Percentiles rank a stretch among this genome's conserved stretches.
Evolutionary conservation across 495 filamentous ascomycete genomes (phyloP).

Genomic region (Neurospora africana): DNA sequence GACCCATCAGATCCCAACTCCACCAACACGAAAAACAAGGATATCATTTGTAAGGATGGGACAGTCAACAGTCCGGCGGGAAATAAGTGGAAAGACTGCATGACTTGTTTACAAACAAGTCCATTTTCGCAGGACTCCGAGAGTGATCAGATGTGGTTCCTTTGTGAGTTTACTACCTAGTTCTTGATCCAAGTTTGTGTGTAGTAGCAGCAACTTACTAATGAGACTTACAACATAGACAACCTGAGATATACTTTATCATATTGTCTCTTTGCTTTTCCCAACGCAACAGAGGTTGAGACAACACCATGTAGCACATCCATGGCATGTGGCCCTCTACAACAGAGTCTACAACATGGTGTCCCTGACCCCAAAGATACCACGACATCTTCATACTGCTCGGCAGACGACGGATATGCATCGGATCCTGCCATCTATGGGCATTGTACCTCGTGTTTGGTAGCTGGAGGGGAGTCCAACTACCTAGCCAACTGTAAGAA

Average conservation of each 20-base stretch:
- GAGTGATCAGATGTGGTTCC: slow-evolving; percentile 42
- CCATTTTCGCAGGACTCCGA: slow-evolving; percentile 30
- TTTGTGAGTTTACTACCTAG: slow-evolving; percentile 29
- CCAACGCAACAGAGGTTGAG: slow-evolving; percentile 29
- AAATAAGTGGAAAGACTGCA: slow-evolving; percentile 37
- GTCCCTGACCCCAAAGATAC: slow-evolving; percentile 20
- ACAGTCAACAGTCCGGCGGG: slow-evolving; percentile 21
- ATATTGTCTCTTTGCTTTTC: slow-evolving; percentile 36
- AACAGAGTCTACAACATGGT: slow-evolving; percentile 20
- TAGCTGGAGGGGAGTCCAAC: slow-evolving; percentile 22
- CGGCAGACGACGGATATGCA: slow-evolving; percentile 16
- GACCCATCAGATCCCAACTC: slow-evolving; percentile 35
- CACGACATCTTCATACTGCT: slow-evolving; percentile 31
- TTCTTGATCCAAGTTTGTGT: neutral
- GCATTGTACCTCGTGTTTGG: slow-evolving; percentile 30
- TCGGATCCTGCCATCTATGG: slow-evolving; percentile 16
- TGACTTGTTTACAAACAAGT: slow-evolving; percentile 42
- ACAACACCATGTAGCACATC: slow-evolving; percentile 32
- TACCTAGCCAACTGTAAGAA: slow-evolving; percentile 33
- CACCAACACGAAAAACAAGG: slow-evolving; percentile 31
- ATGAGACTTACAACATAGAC: slow-evolving; percentile 14
- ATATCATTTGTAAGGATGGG: slow-evolving; percentile 36
- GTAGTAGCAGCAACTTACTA: neutral
- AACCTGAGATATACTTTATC: slow-evolving; percentile 36
- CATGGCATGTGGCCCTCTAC: slow-evolving; percentile 30